Base-by-base conservation (phyloP, 202 grass and related monocot species). In the Elaeis oleifera region DNA sequence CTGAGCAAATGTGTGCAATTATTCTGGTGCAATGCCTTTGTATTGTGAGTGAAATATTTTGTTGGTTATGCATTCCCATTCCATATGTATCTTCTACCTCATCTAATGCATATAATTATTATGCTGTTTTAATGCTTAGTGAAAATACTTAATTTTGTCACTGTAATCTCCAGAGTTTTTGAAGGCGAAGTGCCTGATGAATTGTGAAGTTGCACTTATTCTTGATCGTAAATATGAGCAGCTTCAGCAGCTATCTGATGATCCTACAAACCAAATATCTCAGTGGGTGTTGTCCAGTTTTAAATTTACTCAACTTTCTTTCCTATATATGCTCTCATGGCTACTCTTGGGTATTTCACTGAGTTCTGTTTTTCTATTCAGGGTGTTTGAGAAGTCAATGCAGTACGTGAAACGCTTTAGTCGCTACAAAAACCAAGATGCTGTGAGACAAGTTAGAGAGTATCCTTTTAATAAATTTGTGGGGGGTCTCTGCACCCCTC, bases 371-470 rank as follows among this genome's bases (percentile, higher is more conserved):
- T 29, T 23, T 36, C 2, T 60, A 3, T 61, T 54, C 53, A 84
- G 81, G 74, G 91, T 96, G 39, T 96, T 96, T 71, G 91, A 96
- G 87, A 96, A 96, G 73, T 96, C 91, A 23, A 77, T 90, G 71
- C 81, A 83, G 61, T 90, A 90, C 68, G 87, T 96, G 19, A 96
- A 96, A 77, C 81, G 87, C 3, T 96, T 96, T 83, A 89, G 84
- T 70, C 81, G 82, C 56, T 96, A 96, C 84, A 96, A 96, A 79
- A 96, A 96, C 72, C 84, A 87, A 58, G 91, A 96, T 77, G 84
- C 92, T 26, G 92, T 96, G 1, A 64, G 87, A 36, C 92, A 89
- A 84, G 92, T 91, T 59, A 75, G 92, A 67, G 92, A 91, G 92
- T 84, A 84, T 84, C 81, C 75, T 84, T 31, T 31, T 31, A 6